Conservation (phyloP, 805 yeast genomes). For the Lipomyces yamadae region DNA sequence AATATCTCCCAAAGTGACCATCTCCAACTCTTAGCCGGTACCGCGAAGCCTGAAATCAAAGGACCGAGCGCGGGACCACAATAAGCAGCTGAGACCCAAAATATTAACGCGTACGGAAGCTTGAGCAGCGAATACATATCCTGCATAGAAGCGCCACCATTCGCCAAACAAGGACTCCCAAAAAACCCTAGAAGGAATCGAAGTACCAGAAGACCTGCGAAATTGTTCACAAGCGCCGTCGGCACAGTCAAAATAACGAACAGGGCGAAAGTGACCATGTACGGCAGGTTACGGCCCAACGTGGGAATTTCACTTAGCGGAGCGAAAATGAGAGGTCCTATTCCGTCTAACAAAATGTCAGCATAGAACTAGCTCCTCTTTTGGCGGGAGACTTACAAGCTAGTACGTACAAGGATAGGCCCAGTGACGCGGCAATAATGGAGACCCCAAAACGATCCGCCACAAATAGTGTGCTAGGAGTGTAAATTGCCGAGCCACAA, state of each 20-base stretch:
- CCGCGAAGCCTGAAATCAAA: constrained; percentile 58
- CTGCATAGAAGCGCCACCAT: constrained; percentile 62
- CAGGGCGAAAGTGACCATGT: constrained; percentile 52
- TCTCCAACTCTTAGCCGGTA: constrained; percentile 58
- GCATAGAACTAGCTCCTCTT: neutral
- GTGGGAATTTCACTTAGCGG: constrained; percentile 62
- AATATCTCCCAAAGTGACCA: constrained; percentile 42
- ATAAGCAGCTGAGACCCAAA: constrained; percentile 60
- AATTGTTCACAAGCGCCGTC: constrained; percentile 54
- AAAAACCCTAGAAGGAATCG: constrained; percentile 62
- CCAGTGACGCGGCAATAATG: constrained; percentile 54
- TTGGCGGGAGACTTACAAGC: constrained; percentile 40
- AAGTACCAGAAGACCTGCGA: constrained; percentile 56
- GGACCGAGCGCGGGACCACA: constrained; percentile 64
- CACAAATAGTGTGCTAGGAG: constrained; percentile 55
- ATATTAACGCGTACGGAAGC: constrained; percentile 55
- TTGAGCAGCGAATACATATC: constrained; percentile 52
- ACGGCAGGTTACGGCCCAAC: constrained; percentile 59
- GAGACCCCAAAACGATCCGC: constrained; percentile 53
- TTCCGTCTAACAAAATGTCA: constrained; percentile 51
- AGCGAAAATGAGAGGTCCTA: constrained; percentile 63
- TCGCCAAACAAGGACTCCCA: constrained; percentile 61
- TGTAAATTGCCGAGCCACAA: constrained; percentile 61
- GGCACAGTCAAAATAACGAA: constrained; percentile 60
- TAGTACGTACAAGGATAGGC: constrained; percentile 58